A percentile compares a stretch with the other conserved stretches of the same genome.
Evolutionary conservation across 1,284 basidiomycete species (phyloP).

Genomic region (Leccinum holopus): DNA sequence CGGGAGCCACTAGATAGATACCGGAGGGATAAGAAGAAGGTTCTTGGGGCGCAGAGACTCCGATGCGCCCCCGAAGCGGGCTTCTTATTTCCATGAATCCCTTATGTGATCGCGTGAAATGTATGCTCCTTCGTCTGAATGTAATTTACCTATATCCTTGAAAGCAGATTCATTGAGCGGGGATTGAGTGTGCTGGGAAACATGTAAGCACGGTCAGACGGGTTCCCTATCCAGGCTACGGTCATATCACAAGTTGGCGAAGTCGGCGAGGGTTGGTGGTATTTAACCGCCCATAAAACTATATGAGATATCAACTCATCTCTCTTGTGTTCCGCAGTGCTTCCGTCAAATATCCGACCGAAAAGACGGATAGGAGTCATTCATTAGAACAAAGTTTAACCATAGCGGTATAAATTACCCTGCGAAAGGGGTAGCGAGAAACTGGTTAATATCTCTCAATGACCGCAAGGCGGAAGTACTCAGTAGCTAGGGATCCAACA

Average conservation of each 20-base stretch:
- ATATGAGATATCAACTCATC: not conserved
- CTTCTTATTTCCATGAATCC: not conserved
- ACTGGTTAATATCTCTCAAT: not conserved
- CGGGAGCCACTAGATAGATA: not conserved
- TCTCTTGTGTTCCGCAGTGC: not conserved
- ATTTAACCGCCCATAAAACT: slow-evolving; percentile 3
- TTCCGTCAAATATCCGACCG: not conserved
- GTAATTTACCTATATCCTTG: not conserved
- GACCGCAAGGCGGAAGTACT: not conserved
- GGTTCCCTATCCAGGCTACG: not conserved
- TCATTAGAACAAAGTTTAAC: not conserved
- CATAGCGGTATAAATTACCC: not conserved
- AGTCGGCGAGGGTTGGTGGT: not conserved
- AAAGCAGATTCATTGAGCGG: not conserved
- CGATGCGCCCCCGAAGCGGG: not conserved
- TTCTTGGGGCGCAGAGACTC: not conserved
- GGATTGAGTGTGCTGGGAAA: not conserved
- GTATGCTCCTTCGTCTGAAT: not conserved
- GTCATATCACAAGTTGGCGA: not conserved
- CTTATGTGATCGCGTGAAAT: not conserved
- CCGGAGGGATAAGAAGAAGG: not conserved
- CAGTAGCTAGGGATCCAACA: not conserved
- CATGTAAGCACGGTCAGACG: not conserved
- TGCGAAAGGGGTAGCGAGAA: not conserved
- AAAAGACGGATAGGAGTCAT: not conserved